These are phyloP conservation scores for Curvularia lunata DNA, from an alignment of 2,329 filamentous ascomycete genomes.

Conservation along the genomic window DNA sequence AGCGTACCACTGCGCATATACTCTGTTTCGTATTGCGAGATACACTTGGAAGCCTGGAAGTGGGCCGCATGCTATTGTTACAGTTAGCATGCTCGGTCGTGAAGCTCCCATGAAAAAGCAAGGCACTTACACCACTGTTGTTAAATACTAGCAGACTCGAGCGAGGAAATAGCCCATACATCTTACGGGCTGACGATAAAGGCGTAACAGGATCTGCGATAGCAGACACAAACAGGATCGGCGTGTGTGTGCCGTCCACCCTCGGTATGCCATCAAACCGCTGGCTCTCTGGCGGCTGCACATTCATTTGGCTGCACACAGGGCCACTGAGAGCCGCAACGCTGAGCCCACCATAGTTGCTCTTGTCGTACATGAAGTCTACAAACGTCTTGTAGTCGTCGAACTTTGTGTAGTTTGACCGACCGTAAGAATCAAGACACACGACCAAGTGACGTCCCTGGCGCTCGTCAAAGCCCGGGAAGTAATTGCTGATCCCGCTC, in stretches of 20 bases:
- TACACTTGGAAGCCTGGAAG: slow-evolving; percentile 18
- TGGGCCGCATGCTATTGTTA: slow-evolving; percentile 16
- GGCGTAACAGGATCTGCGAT: slow-evolving; percentile 63
- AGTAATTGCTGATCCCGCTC: slow-evolving; percentile 4
- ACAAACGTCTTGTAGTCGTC: neutral
- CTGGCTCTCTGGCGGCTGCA: slow-evolving; percentile 29
- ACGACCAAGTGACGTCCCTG: neutral
- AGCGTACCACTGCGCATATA: slow-evolving; percentile 25
- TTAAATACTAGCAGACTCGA: slow-evolving; percentile 52
- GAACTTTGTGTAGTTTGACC: neutral
- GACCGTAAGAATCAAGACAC: neutral
- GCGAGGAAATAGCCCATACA: slow-evolving; percentile 46
- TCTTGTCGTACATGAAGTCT: slow-evolving; percentile 3
- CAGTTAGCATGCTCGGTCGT: neutral
- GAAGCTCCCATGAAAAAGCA: too few species aligned
- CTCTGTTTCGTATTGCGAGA: slow-evolving; percentile 18
- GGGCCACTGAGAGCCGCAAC: slow-evolving; percentile 14
- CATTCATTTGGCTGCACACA: slow-evolving; percentile 21
- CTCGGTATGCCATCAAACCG: slow-evolving; percentile 22
- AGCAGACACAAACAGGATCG: slow-evolving; percentile 20
- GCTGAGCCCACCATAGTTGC: slow-evolving; percentile 17
- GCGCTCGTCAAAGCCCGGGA: slow-evolving; percentile 4
- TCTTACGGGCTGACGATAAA: slow-evolving; percentile 47
- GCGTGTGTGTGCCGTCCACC: slow-evolving; percentile 10
- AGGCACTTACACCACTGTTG: slow-evolving; percentile 21